phyloP scores from a whole-genome alignment of 805 yeast genomes.

The Wickerhamiella azyma region DNA sequence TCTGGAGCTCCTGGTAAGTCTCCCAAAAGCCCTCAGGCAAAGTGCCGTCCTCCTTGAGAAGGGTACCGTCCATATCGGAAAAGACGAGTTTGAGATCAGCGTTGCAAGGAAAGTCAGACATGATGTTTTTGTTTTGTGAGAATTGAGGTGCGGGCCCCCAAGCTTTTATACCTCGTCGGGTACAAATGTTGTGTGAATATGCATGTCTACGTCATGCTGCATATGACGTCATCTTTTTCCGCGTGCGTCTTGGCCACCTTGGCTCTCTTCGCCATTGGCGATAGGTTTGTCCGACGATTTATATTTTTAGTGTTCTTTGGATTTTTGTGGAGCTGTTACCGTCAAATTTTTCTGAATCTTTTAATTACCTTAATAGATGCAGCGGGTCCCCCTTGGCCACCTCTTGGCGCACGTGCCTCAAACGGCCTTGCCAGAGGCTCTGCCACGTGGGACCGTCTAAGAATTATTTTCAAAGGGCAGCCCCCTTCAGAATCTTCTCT shows the following conservation, averaged over 20 bases:
- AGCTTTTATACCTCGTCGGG: neutral
- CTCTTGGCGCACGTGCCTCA: too few species aligned
- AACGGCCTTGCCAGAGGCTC: too few species aligned
- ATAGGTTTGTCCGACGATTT: neutral
- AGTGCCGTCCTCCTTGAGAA: constrained; percentile 5
- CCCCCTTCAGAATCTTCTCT: too few species aligned
- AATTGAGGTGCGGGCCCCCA: neutral
- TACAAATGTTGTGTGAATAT: neutral
- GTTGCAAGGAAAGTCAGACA: constrained; percentile 2
- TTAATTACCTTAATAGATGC: too few species aligned
- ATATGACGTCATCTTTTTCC: neutral
- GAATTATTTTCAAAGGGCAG: too few species aligned
- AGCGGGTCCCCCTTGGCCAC: too few species aligned
- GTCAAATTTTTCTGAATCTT: too few species aligned
- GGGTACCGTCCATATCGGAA: constrained; percentile 9
- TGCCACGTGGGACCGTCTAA: too few species aligned
- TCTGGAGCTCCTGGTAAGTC: constrained; percentile 8
- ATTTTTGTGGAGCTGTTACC: too few species aligned
- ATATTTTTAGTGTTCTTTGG: too few species aligned
- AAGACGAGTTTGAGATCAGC: constrained; percentile 5
- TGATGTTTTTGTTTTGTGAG: neutral
- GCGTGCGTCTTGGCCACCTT: neutral
- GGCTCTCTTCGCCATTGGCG: neutral
- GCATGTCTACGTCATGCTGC: neutral
- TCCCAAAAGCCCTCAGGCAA: constrained; percentile 8